These are phyloP conservation scores for Macaranga tanarius DNA, from an alignment of 441 rosid genomes.

Conservation along the genomic window DNA sequence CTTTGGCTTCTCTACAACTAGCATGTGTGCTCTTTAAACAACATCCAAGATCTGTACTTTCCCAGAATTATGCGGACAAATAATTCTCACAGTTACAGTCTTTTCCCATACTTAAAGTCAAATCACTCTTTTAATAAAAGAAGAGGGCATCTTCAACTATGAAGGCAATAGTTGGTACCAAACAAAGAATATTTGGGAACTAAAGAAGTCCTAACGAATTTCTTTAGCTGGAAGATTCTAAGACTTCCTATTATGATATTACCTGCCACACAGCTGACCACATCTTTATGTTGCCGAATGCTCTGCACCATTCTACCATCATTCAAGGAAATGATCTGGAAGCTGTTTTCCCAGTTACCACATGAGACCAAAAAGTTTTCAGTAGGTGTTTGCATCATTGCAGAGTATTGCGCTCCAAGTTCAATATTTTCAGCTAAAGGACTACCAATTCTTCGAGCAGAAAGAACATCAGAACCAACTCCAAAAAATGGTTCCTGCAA, in stretches of 20 bases:
- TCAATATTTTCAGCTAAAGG: constrained; percentile 82
- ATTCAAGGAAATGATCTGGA: constrained; percentile 82
- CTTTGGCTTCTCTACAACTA: not conserved
- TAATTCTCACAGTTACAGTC: not conserved
- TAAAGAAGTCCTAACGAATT: too few relatives aligned
- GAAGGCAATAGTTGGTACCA: not conserved
- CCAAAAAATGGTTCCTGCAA: constrained; percentile 94
- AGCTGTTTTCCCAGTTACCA: constrained; percentile 99
- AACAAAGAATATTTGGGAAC: not conserved
- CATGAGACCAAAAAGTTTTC: constrained; percentile 91
- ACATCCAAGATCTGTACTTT: not conserved
- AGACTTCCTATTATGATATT: constrained; percentile 15
- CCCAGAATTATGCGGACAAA: not conserved
- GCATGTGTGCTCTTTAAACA: not conserved
- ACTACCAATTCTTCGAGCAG: constrained; percentile 87
- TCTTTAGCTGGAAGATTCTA: not conserved
- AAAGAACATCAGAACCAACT: constrained; percentile 91
- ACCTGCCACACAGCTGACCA: constrained; percentile 99
- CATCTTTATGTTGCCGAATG: constrained; percentile 94
- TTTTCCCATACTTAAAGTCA: not conserved
- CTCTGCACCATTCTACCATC: constrained; percentile 98
- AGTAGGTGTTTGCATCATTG: constrained; percentile 64
- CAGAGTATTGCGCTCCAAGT: constrained; percentile 86
- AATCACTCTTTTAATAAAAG: not conserved
- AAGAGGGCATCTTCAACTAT: not conserved